Base-by-base conservation (phyloP, 192 early-diverging fungal genomes). In the Podila clonocystis region DNA sequence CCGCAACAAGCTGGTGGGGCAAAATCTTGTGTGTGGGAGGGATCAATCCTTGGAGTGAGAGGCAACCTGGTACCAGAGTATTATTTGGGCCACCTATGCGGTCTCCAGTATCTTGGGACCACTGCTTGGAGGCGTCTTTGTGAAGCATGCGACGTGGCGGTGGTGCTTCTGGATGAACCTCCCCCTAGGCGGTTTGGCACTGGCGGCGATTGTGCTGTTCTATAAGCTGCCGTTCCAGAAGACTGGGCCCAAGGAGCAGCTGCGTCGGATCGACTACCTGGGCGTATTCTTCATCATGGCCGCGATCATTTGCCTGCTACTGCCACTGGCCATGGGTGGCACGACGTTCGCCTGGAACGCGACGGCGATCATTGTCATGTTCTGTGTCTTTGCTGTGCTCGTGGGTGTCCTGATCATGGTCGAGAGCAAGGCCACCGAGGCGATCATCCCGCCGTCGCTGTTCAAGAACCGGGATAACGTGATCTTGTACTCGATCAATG, bases 151-250 rank as follows among this genome's bases (percentile, higher is more conserved):
- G 11, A 86, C 83, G 38, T 92, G 92, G 93, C 75, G 91, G 63
- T 91, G 89, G 85, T 94, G 89, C 68, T 96, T 96, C 74, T 96
- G 87, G 82, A 90, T 95, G 73, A 96, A 95, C 65, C 64, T 97
- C 5, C 96, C 96, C 26, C 77, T 96, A 63, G 93, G 94, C 12
- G 85, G 75, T 4, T 15, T 93, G 9, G 87, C 92, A 7, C 29
- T 92, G 48, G 49, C 83, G 0, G 65, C 91, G 8, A 86, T 90
- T 45, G 67, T 82, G 58, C 69, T 86, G 63, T 84, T 85, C 29
- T 87, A 91, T 72, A 85, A 88, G 31, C 87, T 91, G 74, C 91
- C 90, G 4, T 70, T 66, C 4, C 83, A 88, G 5, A 63, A 63
- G 0, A 89, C 91, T 19, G 82, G 82, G 15, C 36, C 86, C 5